Conservation (phyloP, 1,284 basidiomycete species). For the Puccinia coronata region DNA sequence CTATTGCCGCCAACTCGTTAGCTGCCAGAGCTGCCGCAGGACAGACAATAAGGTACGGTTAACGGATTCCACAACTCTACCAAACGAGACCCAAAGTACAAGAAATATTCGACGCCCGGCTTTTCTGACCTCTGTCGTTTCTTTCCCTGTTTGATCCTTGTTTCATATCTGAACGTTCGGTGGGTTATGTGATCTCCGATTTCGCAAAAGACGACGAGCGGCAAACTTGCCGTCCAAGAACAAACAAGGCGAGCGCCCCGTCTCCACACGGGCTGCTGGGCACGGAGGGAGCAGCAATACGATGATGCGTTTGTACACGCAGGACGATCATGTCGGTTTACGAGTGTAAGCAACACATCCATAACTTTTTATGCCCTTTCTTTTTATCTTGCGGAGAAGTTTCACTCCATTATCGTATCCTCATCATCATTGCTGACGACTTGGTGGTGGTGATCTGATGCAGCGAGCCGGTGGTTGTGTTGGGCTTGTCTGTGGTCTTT, state of each 20-base stretch:
- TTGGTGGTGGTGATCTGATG: not conserved
- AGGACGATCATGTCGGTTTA: conserved; percentile 58
- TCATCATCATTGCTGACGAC: too few species aligned
- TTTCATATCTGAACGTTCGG: not conserved
- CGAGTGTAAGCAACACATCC: conserved; percentile 53
- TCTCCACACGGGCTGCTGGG: conserved; percentile 58
- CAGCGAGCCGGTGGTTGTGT: conserved; percentile 47
- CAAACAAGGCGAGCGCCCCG: conserved; percentile 53
- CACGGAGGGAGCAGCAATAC: conserved; percentile 59
- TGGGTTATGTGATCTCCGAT: not conserved
- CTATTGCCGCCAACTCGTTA: conserved; percentile 43
- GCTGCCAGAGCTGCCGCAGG: conserved; percentile 47
- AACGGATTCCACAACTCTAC: not conserved
- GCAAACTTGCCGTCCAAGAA: conserved; percentile 54
- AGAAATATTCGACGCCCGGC: not conserved
- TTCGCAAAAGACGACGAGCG: conserved; percentile 53
- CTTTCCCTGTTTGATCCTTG: not conserved
- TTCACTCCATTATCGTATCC: not conserved
- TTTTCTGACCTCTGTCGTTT: not conserved
- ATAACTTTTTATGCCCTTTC: too few species aligned
- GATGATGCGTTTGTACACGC: conserved; percentile 59
- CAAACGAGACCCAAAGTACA: not conserved
- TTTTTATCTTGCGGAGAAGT: too few species aligned
- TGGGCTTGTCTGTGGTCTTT: conserved; percentile 48
- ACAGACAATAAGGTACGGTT: conserved; percentile 46